These are phyloP conservation scores for Dipodascus albidus DNA, from an alignment of 805 yeast genomes.

Conservation along the genomic window DNA sequence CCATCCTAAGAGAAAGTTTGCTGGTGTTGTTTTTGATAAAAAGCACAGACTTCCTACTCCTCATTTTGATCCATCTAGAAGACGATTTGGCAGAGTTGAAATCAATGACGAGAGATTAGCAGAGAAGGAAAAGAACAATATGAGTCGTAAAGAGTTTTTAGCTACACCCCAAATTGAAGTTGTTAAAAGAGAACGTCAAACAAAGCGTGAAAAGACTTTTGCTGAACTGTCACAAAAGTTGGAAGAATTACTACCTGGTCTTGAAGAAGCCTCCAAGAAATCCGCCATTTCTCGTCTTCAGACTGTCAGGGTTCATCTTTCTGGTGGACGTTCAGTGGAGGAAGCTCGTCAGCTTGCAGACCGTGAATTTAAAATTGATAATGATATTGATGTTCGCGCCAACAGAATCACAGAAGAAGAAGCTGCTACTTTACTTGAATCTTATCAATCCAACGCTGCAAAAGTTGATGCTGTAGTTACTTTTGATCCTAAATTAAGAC, in stretches of 20 bases:
- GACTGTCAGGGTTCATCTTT: constrained; percentile 40
- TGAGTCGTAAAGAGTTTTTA: constrained; percentile 58
- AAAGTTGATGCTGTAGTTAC: constrained; percentile 35
- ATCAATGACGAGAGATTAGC: constrained; percentile 42
- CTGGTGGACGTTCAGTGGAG: constrained; percentile 43
- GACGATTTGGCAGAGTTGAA: constrained; percentile 68
- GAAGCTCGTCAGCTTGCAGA: constrained; percentile 55
- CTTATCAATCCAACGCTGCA: constrained; percentile 22
- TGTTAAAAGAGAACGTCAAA: constrained; percentile 31
- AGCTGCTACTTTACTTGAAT: constrained; percentile 16
- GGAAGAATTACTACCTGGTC: constrained; percentile 16
- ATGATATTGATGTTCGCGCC: constrained; percentile 24
- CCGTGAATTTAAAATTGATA: constrained; percentile 31
- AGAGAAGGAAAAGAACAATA: constrained; percentile 43
- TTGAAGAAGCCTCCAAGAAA: constrained; percentile 23
- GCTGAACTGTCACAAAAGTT: constrained; percentile 26
- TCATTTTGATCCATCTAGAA: constrained; percentile 77
- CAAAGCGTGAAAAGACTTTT: constrained; percentile 25
- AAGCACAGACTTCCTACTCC: constrained; percentile 68
- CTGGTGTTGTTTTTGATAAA: constrained; percentile 69
- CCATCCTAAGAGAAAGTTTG: constrained; percentile 84
- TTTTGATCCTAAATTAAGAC: constrained; percentile 34
- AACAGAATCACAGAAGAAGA: constrained; percentile 26
- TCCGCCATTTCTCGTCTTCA: constrained; percentile 43
- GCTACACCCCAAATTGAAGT: constrained; percentile 41